Evolutionary conservation across 2,329 filamentous ascomycete species (phyloP).

Genomic region (Plectosphaerella plurivora): DNA sequence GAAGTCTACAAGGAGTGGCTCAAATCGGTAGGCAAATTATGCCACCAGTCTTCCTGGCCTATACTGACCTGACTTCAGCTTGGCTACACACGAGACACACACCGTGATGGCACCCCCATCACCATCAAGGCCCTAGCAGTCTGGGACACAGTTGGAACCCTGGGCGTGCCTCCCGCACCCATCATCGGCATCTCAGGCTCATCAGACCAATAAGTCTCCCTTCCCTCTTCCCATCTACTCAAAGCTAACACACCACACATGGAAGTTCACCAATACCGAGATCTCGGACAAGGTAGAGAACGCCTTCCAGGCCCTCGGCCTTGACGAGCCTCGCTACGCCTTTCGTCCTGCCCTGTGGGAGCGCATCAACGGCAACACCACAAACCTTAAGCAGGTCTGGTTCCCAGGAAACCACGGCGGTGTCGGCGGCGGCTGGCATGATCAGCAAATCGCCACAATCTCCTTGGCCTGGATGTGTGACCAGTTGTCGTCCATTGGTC

Average conservation of each 20-base stretch:
- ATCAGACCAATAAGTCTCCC: slow-evolving; percentile 23
- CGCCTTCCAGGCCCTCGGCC: slow-evolving; percentile 50
- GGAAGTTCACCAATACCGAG: slow-evolving; percentile 38
- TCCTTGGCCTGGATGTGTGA: slow-evolving; percentile 19
- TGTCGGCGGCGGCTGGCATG: slow-evolving; percentile 52
- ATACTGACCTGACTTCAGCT: slow-evolving; percentile 13
- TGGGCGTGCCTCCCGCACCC: slow-evolving; percentile 30
- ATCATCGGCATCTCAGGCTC: slow-evolving; percentile 31
- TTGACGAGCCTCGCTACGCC: slow-evolving; percentile 42
- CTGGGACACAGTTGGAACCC: slow-evolving; percentile 44
- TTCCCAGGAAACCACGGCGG: slow-evolving; percentile 59
- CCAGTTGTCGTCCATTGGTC: slow-evolving; percentile 15
- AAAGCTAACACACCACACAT: slow-evolving; percentile 12
- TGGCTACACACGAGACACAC: slow-evolving; percentile 29
- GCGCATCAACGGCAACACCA: slow-evolving; percentile 11
- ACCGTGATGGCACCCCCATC: slow-evolving; percentile 27
- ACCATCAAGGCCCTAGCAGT: slow-evolving; percentile 45
- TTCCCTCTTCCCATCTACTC: background rate
- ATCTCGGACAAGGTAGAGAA: slow-evolving; percentile 40
- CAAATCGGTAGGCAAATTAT: slow-evolving; percentile 19
- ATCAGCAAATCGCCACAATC: slow-evolving; percentile 18
- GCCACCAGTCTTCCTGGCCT: background rate
- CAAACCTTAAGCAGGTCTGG: slow-evolving; percentile 28
- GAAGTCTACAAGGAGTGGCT: slow-evolving; percentile 29
- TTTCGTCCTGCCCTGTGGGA: slow-evolving; percentile 25